Evolutionary conservation across 129 eudicot genomes (phyloP), one percentile per base, ranked within the genome.

Genomic region (Saposhnikovia divaricata): DNA sequence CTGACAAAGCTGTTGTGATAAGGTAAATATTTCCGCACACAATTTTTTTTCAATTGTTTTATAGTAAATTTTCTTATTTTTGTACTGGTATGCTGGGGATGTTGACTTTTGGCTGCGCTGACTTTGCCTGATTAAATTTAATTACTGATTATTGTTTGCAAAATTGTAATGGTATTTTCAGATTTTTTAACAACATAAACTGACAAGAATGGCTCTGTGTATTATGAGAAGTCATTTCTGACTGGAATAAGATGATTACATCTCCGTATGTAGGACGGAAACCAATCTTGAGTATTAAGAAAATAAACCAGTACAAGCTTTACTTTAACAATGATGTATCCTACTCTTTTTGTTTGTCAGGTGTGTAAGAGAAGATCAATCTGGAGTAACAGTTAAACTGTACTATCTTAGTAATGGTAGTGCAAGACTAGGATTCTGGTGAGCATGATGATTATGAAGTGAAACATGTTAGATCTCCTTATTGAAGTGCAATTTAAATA

Each of bases 351-450:
- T 44, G 19, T 40, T 83, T 73, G 37, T 21, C 89, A 94, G 98
- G 84, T 92, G 98, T 80, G 98, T 95, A 79, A 89, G 98, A 84
- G 94, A 90, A 81, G 98, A 95, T 71, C 96, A 90, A 66, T 92
- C 98, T 23, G 93, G 96, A 18, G 96, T 95, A 57, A 82, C 98
- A n/a, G 74, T 92, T 28, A 92, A 92, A 74, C 66, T 92, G 21
- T 92, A 95, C 83, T 95, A 95, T 79, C 90, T 95, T 40, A 89
- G 75, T 76, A 95, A 89, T 82, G 98, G 98, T 78, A 95, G 98
- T 82, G 98, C 98, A 79, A 89, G 97, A 74, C 92, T 95, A 51
- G 98, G 98, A 71, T 95, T 92, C 87, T 90, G 98, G 98, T 95
- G 86, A 90, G 91, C 72, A 37, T 63, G 46, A 50, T 76, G 59